Base-by-base conservation (phyloP, 2,329 filamentous ascomycete genomes). In the Fusarium sp. region DNA sequence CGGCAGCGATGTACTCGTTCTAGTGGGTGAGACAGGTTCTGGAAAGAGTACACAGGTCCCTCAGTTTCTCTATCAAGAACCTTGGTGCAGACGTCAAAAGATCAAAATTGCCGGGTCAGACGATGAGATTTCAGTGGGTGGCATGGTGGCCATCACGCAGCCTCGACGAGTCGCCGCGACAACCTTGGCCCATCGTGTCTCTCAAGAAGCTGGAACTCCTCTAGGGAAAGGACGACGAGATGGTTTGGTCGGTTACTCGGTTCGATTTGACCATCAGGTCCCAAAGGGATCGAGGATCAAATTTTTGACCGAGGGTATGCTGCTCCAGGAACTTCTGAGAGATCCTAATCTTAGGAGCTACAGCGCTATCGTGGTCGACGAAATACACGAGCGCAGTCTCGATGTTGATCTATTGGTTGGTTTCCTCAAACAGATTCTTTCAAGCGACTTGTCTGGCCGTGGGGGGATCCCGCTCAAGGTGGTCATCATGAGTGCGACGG, bases 1-100 rank as follows among this genome's bases (percentile, higher is more conserved):
- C 18, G 82, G 88, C 37, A 90, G 89, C 68, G 89, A 97, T 76
- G 89, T 97, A 2, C 87, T 99, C 55, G 86, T 99, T 0, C 84
- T 99, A 17, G 92, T 96, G 5, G 95, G 95, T 83, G 95, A 98
- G 80, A 99, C 96, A 0, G 96, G 96, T 79, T 97, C 93, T 17
- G 96, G 96, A 78, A 99, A 99, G 83, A 97, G 93, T 83, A 99
- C 96, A 0, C 96, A 99, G 81, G 91, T 98, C 1, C 95, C 96
- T 0, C 96, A 98, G 77, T 98, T 97, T 69, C 84, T 99, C 11
- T 88, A 92, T 48, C 81, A 84, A 30, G 93, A 98, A 77, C 82
- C 89, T 10, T 98, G 95, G 94, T 97, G 94, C 79, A 85, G 84
- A 58, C 87, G 85, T 38, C 85, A 85, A 62, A 88, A 81, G 62